A percentile compares a stretch with the other conserved stretches of the same genome.
These are phyloP conservation scores for Calocybe cyanea DNA, from an alignment of 768 basidiomycete genomes.

Conservation along the genomic window DNA sequence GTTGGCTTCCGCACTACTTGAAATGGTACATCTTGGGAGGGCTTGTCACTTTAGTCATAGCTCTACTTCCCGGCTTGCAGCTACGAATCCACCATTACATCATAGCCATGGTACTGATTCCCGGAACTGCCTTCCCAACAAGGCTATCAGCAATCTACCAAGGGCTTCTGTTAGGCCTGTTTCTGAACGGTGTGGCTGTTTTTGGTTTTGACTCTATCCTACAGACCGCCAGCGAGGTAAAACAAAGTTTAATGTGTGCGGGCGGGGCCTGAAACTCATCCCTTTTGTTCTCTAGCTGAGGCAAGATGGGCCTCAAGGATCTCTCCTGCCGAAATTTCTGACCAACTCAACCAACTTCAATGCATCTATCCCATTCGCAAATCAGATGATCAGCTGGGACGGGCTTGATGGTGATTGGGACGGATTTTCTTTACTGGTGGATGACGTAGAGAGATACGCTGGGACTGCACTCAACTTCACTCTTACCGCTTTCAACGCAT, in stretches of 20 bases:
- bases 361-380: conserved; percentile 44
- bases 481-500: conserved; percentile 54
- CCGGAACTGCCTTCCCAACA: conserved; percentile 79
- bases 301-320: conserved; percentile 68
- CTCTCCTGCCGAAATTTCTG: conserved; percentile 64
- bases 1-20: conserved; percentile 75
- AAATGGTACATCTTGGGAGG: conserved; percentile 72
- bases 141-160: conserved; percentile 76
- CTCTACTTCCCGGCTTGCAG: conserved; percentile 62
- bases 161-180: conserved; percentile 78
- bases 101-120: conserved; percentile 67
- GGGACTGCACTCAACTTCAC: conserved; percentile 70
- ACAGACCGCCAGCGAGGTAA: conserved; percentile 69
- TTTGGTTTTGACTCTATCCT: conserved; percentile 80
- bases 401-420: conserved; percentile 57
- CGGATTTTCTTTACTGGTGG: conserved; percentile 76
- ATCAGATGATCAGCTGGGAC: conserved; percentile 59
- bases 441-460: conserved; percentile 80
- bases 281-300: conserved; percentile 45
- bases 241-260: too few species aligned
- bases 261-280: conserved; percentile 10
- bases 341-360: conserved; percentile 74
- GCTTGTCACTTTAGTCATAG: conserved; percentile 60
- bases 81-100: conserved; percentile 84
- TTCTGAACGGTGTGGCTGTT: conserved; percentile 73